Evolutionary conservation across 345 rosid species (phyloP), one percentile per base, ranked within the genome.

Genomic region (Dipteronia sinensis): DNA sequence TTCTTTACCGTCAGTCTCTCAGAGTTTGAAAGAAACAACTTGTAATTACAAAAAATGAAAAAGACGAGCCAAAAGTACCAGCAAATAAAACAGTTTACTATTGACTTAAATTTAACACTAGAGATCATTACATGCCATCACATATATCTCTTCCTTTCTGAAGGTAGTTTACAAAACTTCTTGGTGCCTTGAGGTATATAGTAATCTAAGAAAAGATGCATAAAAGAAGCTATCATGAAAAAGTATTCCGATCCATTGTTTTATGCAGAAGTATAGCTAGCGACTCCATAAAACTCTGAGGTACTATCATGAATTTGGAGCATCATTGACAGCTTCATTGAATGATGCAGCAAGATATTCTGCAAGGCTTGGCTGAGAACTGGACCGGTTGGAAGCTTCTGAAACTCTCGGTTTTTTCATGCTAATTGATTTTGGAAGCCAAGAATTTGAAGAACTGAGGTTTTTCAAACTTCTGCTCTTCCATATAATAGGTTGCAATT

Each of bases 321-420:
- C 67, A 73, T 85, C 83, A 10, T 81, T 79, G 23, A 78, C 67
- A 29, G 89, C 89, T 79, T 93, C 94, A 69, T 90, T 85, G 71
- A 93, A 84, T 56, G 95, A 86, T 72, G 94, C 88, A 78, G 98
- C 93, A 66, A 95, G 97, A 82, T 87, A 95, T 67, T 92, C 94
- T 56, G 99, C 95, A 67, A 95, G 97, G 85, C 90, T 90, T 69
- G 78, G 88, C 80, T 83, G 82, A 65, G 88, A 82, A 77, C 59
- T 83, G 61, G 87, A 81, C 75, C 83, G 81, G 38, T 61, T 81
- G 71, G 87, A 78, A 72, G 90, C 42, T 74, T 86, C 92, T 27
- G 90, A 71, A 72, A 83, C 79, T 76, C 80, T 81, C 6, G 85
- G 80, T 59, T 85, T 85, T 76, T 88, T 90, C 73, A 53, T 68